Conservation (phyloP, 2,329 filamentous ascomycete genomes). For the Tolypocladium tropicale region DNA sequence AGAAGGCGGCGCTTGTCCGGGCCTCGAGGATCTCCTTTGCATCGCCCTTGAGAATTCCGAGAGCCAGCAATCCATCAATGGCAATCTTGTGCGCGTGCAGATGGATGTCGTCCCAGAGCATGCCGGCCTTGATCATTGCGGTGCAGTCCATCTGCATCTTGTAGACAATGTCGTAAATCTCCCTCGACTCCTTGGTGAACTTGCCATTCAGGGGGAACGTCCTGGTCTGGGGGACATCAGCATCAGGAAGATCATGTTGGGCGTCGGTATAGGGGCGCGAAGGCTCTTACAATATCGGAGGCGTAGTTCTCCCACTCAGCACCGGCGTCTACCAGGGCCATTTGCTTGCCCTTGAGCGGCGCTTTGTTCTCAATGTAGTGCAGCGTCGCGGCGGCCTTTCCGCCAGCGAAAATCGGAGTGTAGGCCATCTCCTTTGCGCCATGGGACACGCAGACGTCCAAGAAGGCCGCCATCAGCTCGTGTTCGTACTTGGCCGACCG, state of each 20-base stretch:
- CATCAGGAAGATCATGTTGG: background rate
- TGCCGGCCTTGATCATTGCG: conserved; percentile 59
- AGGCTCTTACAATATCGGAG: conserved; percentile 44
- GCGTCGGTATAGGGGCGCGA: too few relatives aligned
- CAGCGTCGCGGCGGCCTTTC: conserved; percentile 70
- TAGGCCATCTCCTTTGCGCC: conserved; percentile 81
- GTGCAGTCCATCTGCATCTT: conserved; percentile 80
- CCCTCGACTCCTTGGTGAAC: conserved; percentile 58
- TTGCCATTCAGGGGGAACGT: conserved; percentile 73
- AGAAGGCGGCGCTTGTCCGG: conserved; percentile 79
- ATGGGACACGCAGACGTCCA: conserved; percentile 63
- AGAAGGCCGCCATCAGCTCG: conserved; percentile 72
- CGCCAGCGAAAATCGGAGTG: conserved; percentile 73
- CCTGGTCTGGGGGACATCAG: conserved; percentile 47
- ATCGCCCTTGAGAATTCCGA: conserved; percentile 64
- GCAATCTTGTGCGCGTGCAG: conserved; percentile 69
- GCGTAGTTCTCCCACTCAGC: conserved; percentile 67
- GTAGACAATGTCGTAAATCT: conserved; percentile 75
- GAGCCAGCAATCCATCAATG: conserved; percentile 63
- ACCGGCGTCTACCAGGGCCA: conserved; percentile 78
- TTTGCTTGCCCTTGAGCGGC: conserved; percentile 58
- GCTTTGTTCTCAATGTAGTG: conserved; percentile 80
- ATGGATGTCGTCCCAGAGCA: conserved; percentile 75
- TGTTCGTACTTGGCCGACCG: conserved; percentile 62
- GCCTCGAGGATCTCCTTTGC: conserved; percentile 65